These are phyloP conservation scores for Candida ficus DNA, from an alignment of 805 yeast genomes.

Conservation along the genomic window DNA sequence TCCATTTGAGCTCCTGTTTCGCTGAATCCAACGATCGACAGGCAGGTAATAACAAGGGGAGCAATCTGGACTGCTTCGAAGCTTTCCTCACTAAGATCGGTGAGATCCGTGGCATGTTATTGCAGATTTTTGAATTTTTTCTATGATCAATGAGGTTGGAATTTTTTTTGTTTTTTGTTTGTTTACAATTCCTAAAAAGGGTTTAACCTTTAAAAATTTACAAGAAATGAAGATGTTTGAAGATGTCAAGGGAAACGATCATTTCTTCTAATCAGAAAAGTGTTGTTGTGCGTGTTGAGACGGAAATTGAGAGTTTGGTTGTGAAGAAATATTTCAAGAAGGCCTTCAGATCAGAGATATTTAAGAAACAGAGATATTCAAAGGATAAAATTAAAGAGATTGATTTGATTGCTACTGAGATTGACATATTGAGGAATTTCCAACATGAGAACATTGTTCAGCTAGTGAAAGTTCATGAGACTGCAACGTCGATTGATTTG, in stretches of 20 bases:
- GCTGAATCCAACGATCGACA: constrained; percentile 34
- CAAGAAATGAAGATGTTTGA: neutral
- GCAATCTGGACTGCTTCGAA: constrained; percentile 2
- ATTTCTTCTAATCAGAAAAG: neutral
- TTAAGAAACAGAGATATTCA: neutral
- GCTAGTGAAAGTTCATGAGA: neutral
- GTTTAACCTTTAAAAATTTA: neutral
- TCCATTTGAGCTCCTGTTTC: constrained; percentile 58
- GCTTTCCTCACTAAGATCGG: constrained; percentile 13
- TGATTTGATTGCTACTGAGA: constrained; percentile 27
- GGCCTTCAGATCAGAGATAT: constrained; percentile 4
- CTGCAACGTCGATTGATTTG: constrained; percentile 1
- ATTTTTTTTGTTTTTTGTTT: neutral
- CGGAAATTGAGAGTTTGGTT: neutral
- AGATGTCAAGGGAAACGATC: neutral
- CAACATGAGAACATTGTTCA: constrained; percentile 1
- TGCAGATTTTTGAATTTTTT: neutral
- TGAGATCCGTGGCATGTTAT: constrained; percentile 18
- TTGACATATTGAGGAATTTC: neutral
- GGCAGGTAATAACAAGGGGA: constrained; percentile 16
- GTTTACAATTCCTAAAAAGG: too few species aligned
- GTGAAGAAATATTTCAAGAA: constrained; percentile 8
- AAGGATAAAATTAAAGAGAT: constrained; percentile 2
- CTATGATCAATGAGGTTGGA: neutral
- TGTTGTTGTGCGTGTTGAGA: neutral